These are phyloP conservation scores for Ogataea methylovora DNA, from an alignment of 805 yeast species.

Conservation along the genomic window DNA sequence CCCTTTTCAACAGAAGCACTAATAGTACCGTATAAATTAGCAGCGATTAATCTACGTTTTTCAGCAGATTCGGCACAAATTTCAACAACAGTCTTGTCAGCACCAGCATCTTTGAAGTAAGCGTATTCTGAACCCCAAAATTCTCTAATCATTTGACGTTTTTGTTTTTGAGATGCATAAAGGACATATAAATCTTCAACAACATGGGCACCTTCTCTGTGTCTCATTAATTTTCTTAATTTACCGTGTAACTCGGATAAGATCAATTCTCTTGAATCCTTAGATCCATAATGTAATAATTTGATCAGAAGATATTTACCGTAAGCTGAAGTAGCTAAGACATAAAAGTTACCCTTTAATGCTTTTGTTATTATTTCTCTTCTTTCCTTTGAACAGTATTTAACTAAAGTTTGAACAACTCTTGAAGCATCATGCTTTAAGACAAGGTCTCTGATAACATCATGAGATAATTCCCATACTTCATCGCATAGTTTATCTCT, in stretches of 20 bases:
- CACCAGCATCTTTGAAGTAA: conserved; percentile 72
- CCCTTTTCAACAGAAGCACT: conserved; percentile 92
- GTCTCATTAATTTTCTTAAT: conserved; percentile 87
- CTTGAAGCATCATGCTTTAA: conserved; percentile 95
- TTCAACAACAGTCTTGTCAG: conserved; percentile 54
- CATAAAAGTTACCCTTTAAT: conserved; percentile 69
- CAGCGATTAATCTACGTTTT: conserved; percentile 66
- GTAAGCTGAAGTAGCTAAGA: conserved; percentile 83
- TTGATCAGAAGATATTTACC: conserved; percentile 90
- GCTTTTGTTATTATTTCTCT: conserved; percentile 62
- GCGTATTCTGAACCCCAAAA: conserved; percentile 97
- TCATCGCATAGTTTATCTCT: conserved; percentile 76
- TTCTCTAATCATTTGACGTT: conserved; percentile 86
- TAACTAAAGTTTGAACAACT: conserved; percentile 88
- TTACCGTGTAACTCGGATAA: conserved; percentile 86
- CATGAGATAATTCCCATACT: conserved; percentile 77
- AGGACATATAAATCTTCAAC: conserved; percentile 87
- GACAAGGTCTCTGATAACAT: conserved; percentile 74
- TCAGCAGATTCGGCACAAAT: conserved; percentile 64
- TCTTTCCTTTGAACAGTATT: conserved; percentile 74
- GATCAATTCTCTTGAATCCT: conserved; percentile 65
- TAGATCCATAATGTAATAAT: conserved; percentile 86
- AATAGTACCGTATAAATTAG: conserved; percentile 75
- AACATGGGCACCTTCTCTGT: conserved; percentile 96
- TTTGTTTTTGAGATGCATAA: conserved; percentile 79